These are phyloP conservation scores for Mortierella sp. DNA, from an alignment of 371 early-diverging fungal genomes.

Conservation along the genomic window DNA sequence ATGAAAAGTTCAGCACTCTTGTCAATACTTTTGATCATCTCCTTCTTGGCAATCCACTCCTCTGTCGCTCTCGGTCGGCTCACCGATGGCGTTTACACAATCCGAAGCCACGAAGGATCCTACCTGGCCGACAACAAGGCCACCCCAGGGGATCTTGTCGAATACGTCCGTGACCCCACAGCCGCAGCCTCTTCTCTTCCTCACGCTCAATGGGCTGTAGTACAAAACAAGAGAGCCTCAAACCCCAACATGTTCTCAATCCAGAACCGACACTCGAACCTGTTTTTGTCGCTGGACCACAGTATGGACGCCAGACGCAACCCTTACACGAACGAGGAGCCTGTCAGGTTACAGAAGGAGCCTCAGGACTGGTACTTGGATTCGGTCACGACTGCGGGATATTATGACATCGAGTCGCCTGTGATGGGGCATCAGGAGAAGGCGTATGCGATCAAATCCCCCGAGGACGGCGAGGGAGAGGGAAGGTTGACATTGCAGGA, in stretches of 20 bases:
- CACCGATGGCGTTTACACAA: neutral
- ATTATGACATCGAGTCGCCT: neutral
- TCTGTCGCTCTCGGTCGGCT: neutral
- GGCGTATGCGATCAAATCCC: slow-evolving; percentile 13
- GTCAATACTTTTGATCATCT: neutral
- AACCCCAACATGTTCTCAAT: neutral
- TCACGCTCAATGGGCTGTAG: neutral
- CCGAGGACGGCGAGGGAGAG: neutral
- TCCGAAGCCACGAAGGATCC: neutral
- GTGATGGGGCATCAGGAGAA: slow-evolving; percentile 7
- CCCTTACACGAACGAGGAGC: neutral
- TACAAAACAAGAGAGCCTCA: neutral
- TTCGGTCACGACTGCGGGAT: neutral
- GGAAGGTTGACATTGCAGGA: neutral
- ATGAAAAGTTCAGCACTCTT: neutral
- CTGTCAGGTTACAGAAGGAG: neutral
- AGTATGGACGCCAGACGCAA: neutral
- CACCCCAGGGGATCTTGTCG: neutral
- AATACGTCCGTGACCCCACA: neutral
- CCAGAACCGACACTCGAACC: neutral
- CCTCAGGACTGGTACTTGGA: neutral
- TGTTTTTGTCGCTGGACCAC: neutral
- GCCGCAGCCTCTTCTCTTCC: neutral
- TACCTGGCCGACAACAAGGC: neutral
- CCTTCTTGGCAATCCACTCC: neutral